A percentile compares a stretch with the other conserved stretches of the same genome.
phyloP scores from a whole-genome alignment of 345 rosid genomes.

The Euclidium syriacum region DNA sequence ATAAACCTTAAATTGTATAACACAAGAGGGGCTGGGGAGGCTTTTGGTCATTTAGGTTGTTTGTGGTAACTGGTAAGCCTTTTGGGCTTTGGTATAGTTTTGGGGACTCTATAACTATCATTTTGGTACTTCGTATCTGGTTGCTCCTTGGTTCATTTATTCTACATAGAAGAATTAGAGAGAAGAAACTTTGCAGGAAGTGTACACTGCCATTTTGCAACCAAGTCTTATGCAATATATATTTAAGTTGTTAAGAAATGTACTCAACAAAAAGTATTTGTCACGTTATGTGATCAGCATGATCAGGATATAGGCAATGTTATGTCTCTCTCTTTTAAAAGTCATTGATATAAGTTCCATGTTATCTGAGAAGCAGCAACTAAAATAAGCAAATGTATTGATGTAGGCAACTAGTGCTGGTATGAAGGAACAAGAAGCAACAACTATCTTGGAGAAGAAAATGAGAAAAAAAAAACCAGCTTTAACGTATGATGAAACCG shows the following conservation, averaged over 20 bases:
- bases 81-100: not conserved
- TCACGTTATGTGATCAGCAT: not conserved
- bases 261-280: not conserved
- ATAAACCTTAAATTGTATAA: not conserved
- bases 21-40: not conserved
- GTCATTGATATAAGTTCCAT: not conserved
- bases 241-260: not conserved
- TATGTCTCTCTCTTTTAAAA: not conserved
- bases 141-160: not conserved
- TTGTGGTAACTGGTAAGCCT: not conserved
- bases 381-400: not conserved
- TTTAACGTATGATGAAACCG: constrained; percentile 84
- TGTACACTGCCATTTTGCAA: not conserved
- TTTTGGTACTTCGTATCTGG: not conserved
- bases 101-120: not conserved
- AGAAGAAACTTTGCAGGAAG: not conserved
- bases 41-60: not conserved
- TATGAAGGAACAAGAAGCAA: constrained; percentile 95
- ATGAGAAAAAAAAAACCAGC: constrained; percentile 93
- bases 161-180: not conserved
- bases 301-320: not conserved
- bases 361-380: not conserved
- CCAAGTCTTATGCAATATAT: not conserved
- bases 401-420: constrained; percentile 98
- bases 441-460: constrained; percentile 96